Evolutionary conservation across 2,329 filamentous ascomycete species (phyloP).

Genomic region (Pseudogymnoascus sp.): DNA sequence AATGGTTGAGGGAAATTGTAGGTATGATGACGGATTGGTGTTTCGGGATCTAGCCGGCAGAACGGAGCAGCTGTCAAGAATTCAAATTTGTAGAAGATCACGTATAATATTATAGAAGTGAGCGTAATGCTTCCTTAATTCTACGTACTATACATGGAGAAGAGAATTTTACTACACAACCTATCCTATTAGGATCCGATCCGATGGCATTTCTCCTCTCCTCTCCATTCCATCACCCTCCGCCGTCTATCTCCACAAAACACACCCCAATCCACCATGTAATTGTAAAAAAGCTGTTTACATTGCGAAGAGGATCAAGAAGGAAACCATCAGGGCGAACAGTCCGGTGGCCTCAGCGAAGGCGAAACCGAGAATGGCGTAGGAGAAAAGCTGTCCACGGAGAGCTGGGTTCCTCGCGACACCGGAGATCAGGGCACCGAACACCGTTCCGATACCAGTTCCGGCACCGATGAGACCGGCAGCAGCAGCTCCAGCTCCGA

Average conservation of each 20-base stretch:
- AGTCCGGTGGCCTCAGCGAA: conserved; percentile 55
- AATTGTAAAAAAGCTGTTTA: conserved; percentile 8
- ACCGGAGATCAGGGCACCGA: conserved; percentile 44
- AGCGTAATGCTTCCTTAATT: conserved; percentile 9
- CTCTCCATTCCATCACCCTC: conserved; percentile 8
- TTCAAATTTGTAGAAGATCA: conserved; percentile 3
- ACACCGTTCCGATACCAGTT: conserved; percentile 42
- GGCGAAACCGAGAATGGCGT: conserved; percentile 56
- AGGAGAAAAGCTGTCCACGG: conserved; percentile 49
- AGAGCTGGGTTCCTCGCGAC: conserved; percentile 48
- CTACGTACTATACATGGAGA: conserved; percentile 8
- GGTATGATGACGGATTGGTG: not conserved
- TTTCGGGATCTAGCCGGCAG: not conserved
- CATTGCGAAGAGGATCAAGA: conserved; percentile 19
- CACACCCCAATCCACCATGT: not conserved
- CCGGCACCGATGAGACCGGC: conserved; percentile 26
- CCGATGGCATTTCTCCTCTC: conserved; percentile 8
- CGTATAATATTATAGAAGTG: conserved; percentile 9
- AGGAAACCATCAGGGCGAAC: conserved; percentile 42
- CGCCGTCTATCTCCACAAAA: conserved; percentile 1
- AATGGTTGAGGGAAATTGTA: not conserved
- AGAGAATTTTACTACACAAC: conserved; percentile 9
- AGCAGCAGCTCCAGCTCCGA: conserved; percentile 21
- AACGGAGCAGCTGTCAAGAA: not conserved
- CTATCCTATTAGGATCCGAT: conserved; percentile 9